Evolutionary conservation across 805 yeast genomes (phyloP).

Genomic region (Millerozyma miso): DNA sequence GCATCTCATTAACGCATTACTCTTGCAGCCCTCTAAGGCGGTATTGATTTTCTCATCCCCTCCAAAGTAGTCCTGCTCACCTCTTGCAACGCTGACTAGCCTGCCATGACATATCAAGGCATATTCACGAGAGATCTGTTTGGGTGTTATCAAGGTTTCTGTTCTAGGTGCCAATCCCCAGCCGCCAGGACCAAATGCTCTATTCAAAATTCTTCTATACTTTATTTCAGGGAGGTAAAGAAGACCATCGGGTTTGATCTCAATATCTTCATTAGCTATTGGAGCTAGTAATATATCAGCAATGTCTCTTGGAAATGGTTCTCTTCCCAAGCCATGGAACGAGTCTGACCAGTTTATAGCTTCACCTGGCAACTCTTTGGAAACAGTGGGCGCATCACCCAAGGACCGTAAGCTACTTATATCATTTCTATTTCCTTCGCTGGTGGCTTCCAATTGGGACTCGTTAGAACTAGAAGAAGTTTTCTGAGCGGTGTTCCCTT

Average conservation of each 20-base stretch:
- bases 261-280: constrained; percentile 70
- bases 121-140: constrained; percentile 81
- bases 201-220: constrained; percentile 82
- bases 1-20: constrained; percentile 95
- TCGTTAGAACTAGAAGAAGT: neutral
- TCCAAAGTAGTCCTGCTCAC: constrained; percentile 88
- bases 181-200: constrained; percentile 97
- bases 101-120: constrained; percentile 85
- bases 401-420: constrained; percentile 9
- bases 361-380: constrained; percentile 3
- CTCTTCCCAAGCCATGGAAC: constrained; percentile 78
- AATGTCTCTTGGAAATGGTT: constrained; percentile 63
- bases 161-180: constrained; percentile 98
- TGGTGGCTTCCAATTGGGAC: neutral
- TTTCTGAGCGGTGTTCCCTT: neutral
- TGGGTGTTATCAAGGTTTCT: constrained; percentile 71
- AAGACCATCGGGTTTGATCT: constrained; percentile 93
- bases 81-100: constrained; percentile 86
- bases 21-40: constrained; percentile 95
- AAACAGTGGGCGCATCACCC: constrained; percentile 19
- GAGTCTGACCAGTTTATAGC: constrained; percentile 78
- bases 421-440: neutral
- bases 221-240: constrained; percentile 92
- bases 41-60: constrained; percentile 85
- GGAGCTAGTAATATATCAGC: constrained; percentile 59